Evolutionary conservation across 441 rosid genomes (phyloP), one percentile per base, ranked within the genome.

Genomic region (Pelargonium cotyledonis): DNA sequence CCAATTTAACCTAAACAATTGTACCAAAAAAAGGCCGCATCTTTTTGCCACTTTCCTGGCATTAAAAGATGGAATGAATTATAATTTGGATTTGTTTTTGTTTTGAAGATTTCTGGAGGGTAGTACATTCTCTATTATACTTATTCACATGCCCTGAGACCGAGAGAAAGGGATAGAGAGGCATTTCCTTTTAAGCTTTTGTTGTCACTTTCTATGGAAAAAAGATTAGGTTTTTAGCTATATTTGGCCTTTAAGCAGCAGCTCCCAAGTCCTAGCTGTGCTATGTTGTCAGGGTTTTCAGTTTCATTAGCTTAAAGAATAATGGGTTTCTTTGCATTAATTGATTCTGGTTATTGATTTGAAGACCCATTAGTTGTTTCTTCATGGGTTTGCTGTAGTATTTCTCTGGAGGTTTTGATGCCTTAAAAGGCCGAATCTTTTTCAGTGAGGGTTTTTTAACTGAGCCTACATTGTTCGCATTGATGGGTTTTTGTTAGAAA

Each of bases 391-490:
- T 5, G 6, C 6, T 35, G 38, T 35, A 35, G 8, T 61, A 23
- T 35, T 35, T 35, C 38, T 35, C 38, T 14, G 74, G 55, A 44
- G 72, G 66, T 62, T 68, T 64, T 67, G 35, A 49, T 65, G 53
- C 79, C 79, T 65, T 64, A 72, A 82, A 85, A 85, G 79, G 73
- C 71, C 11, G 64, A 70, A 77, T 63, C 65, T 84, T 26, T 26
- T 26, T 26, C 31, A 26, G 31, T 1, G 31, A 2, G 31, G 1
- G 31, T 26, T 26, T 26, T 26, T 62, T 73, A 71, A 2, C 72
- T 68, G 62, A 68, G 74, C 6, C 77, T 81, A 72, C 85, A 84
- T 85, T 86, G 81, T 78, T 74, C 8, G 78, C 75, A 74, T 80
- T 67, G 80, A 61, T 77, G 79, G 83, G 77, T 81, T 79, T 82